Conservation (phyloP, 768 basidiomycete species). For the Tulasnella calospora region DNA sequence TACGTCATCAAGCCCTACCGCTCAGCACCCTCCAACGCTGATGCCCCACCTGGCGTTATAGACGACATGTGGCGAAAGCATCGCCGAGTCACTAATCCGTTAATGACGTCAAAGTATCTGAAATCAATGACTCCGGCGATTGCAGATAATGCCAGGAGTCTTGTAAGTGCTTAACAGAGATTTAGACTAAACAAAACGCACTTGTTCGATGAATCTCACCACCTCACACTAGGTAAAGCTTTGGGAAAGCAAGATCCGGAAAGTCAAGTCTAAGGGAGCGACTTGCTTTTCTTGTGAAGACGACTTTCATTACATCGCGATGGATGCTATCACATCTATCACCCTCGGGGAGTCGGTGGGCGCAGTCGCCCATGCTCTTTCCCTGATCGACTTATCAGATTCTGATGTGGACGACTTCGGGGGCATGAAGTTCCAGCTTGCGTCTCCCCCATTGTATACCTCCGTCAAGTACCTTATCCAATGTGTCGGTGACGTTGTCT, state of each 20-base stretch:
- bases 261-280: background rate
- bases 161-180: background rate
- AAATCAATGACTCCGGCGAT: background rate
- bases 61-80: conserved; percentile 2
- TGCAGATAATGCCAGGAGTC: background rate
- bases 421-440: background rate
- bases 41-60: background rate
- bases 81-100: background rate
- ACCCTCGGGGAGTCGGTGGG: background rate
- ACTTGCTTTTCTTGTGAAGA: background rate
- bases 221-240: background rate
- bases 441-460: background rate
- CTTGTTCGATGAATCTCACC: background rate
- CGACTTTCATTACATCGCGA: background rate
- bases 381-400: background rate
- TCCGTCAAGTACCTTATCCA: background rate
- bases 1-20: background rate
- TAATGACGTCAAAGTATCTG: background rate
- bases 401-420: background rate
- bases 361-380: background rate
- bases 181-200: no score
- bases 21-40: background rate
- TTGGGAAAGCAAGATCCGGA: background rate
- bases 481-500: background rate
- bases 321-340: background rate